Evolutionary conservation across 2,329 filamentous ascomycete species (phyloP).

Genomic region (Calonectria fujianensis): DNA sequence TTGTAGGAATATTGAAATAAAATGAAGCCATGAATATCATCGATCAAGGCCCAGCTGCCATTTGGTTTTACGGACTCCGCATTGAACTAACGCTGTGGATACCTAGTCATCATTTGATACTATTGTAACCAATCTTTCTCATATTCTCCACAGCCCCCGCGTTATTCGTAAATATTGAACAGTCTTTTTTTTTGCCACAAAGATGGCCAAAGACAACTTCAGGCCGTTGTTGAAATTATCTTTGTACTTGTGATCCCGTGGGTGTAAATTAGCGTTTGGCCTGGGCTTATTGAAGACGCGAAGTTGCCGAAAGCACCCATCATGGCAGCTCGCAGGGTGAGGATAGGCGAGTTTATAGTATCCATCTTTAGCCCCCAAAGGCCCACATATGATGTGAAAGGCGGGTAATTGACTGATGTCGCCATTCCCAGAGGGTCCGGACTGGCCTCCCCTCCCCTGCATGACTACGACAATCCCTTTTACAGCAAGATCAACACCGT

Average conservation of each 20-base stretch:
- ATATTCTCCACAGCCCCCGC: too few species aligned
- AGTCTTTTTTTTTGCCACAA: too few species aligned
- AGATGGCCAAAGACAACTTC: too few species aligned
- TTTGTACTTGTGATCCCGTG: too few species aligned
- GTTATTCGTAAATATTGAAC: too few species aligned
- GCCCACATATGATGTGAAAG: constrained; percentile 1
- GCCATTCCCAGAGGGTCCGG: neutral
- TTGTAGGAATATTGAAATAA: neutral
- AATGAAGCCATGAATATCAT: neutral
- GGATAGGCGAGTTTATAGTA: neutral
- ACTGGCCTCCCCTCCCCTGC: neutral
- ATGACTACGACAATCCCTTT: neutral
- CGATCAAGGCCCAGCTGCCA: neutral
- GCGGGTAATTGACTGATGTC: neutral
- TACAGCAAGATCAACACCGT: neutral
- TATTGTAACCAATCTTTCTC: too few species aligned
- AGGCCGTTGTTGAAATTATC: too few species aligned
- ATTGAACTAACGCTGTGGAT: too few species aligned
- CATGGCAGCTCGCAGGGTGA: neutral
- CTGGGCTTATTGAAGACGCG: too few species aligned
- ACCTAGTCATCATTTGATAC: too few species aligned
- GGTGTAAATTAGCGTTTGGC: too few species aligned
- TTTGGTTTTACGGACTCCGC: too few species aligned
- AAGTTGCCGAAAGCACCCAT: neutral
- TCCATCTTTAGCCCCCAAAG: neutral